A percentile compares a stretch with the other conserved stretches of the same genome.
phyloP scores from a whole-genome alignment of 2,329 filamentous ascomycete species.

The Monilinia aucupariae region DNA sequence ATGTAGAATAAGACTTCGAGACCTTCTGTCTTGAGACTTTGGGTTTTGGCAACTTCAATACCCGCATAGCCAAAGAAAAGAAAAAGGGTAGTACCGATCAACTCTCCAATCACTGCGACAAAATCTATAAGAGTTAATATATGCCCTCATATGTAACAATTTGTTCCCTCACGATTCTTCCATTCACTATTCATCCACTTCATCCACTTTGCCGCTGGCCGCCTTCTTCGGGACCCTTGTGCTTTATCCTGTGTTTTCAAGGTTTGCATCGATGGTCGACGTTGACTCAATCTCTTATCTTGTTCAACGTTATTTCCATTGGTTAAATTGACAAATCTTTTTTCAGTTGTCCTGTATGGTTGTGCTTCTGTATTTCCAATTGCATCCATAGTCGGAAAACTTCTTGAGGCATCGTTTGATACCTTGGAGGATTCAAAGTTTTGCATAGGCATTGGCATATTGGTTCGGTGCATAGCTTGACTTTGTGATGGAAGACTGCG shows the following conservation, averaged over 20 bases:
- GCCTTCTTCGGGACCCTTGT: neutral
- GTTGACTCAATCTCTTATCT: neutral
- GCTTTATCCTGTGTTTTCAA: slow-evolving; percentile 3
- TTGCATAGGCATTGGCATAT: neutral
- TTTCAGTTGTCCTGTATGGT: slow-evolving; percentile 1
- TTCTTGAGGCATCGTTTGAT: neutral
- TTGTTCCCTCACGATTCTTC: slow-evolving; percentile 23
- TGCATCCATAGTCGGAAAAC: neutral
- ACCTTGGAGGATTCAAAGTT: neutral
- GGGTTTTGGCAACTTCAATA: slow-evolving; percentile 27
- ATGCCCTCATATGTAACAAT: neutral
- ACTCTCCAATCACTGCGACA: slow-evolving; percentile 31
- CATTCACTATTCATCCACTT: slow-evolving; percentile 17
- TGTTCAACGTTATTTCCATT: neutral
- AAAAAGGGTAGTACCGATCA: slow-evolving; percentile 37
- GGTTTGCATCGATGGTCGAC: slow-evolving; percentile 13
- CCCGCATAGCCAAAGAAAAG: slow-evolving; percentile 36
- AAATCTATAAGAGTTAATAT: slow-evolving; percentile 23
- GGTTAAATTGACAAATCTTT: neutral
- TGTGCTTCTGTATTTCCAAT: neutral
- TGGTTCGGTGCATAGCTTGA: neutral
- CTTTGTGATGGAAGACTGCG: neutral
- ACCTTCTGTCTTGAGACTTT: slow-evolving; percentile 19
- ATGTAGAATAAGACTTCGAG: slow-evolving; percentile 38
- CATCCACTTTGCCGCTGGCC: slow-evolving; percentile 6